Evolutionary conservation across 176 grass and related monocot genomes (phyloP), one percentile per base, ranked within the genome.

Genomic region (Hyparrhenia diplandra): DNA sequence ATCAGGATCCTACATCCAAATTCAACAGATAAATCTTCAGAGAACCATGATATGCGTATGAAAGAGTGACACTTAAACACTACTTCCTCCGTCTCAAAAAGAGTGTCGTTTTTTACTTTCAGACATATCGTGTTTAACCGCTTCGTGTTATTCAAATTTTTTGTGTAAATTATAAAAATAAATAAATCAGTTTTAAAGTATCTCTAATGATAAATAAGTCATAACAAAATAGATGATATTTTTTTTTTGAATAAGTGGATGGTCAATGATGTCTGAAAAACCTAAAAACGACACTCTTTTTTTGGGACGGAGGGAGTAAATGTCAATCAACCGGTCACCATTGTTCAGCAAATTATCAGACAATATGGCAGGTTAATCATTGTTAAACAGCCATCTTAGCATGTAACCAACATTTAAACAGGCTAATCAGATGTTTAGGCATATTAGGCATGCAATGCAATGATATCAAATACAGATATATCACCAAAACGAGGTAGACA

Each of bases 1-100:
- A 70, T 90, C 80, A 80, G 93, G 86, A 80, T 89, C 87, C 90
- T 99, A 70, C 35, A 62, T 34, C 49, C 66, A 63, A 39, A 82
- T 23, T 70, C 12, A 81, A 55, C 55, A 77, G 42, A 86, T 88
- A 82, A 90, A 66, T 9, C 27, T 55, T 69, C 39, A 66, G 46
- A 61, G 16, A 84, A 75, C 58, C 60, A 64, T 60, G 70, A 18
- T 83, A 4, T 46, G 24, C 3, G 18, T 40, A 74, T 59, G 55
- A 59, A 25, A 59, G 54, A 24, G 21, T 55, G 52, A 10, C 54
- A 58, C 9, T 59, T 59, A 25, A 25, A 59, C 23, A 23, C 55
- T 58, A 54, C n/a, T n/a, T n/a, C n/a, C n/a, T n/a, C n/a, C n/a
- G n/a, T n/a, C n/a, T n/a, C n/a, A n/a, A n/a, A n/a, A n/a, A n/a